These are phyloP conservation scores for Irpex rosettiformis DNA, from an alignment of 1,284 basidiomycete genomes.

Conservation along the genomic window DNA sequence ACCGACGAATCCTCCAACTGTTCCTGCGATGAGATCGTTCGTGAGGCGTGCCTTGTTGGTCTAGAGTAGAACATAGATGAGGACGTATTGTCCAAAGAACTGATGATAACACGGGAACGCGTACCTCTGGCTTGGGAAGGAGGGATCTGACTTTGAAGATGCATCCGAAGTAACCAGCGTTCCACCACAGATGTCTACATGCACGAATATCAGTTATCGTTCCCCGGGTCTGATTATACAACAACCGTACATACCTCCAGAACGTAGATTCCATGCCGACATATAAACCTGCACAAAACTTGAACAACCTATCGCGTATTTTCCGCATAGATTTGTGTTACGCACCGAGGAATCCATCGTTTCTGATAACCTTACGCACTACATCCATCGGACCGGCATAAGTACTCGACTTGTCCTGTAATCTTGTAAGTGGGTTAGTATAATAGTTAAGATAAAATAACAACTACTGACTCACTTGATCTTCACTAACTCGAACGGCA, in stretches of 20 bases:
- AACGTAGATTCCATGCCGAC: slow-evolving; percentile 94
- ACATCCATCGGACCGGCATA: slow-evolving; percentile 93
- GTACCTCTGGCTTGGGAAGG: slow-evolving; percentile 82
- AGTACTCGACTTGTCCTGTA: slow-evolving; percentile 90
- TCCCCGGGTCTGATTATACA: neutral
- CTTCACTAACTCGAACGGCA: slow-evolving; percentile 97
- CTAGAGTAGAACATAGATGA: slow-evolving; percentile 31
- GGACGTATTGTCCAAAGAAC: neutral
- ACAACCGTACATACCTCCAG: slow-evolving; percentile 64
- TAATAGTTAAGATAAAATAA: slow-evolving; percentile 2
- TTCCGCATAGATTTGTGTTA: too few relatives aligned
- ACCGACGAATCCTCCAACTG: slow-evolving; percentile 89
- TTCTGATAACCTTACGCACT: slow-evolving; percentile 71
- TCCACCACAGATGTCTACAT: slow-evolving; percentile 79
- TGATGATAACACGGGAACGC: neutral
- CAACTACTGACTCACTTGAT: slow-evolving; percentile 57
- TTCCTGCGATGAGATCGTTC: slow-evolving; percentile 93
- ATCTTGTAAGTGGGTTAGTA: slow-evolving; percentile 35
- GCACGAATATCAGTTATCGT: neutral
- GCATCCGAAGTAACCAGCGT: slow-evolving; percentile 92
- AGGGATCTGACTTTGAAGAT: slow-evolving; percentile 82
- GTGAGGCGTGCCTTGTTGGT: slow-evolving; percentile 61
- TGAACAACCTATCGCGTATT: too few relatives aligned
- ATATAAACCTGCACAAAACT: slow-evolving; percentile 65
- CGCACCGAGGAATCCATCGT: slow-evolving; percentile 74